Base-by-base conservation (phyloP, 306 rosid species). In the Potentilla sterilis region DNA sequence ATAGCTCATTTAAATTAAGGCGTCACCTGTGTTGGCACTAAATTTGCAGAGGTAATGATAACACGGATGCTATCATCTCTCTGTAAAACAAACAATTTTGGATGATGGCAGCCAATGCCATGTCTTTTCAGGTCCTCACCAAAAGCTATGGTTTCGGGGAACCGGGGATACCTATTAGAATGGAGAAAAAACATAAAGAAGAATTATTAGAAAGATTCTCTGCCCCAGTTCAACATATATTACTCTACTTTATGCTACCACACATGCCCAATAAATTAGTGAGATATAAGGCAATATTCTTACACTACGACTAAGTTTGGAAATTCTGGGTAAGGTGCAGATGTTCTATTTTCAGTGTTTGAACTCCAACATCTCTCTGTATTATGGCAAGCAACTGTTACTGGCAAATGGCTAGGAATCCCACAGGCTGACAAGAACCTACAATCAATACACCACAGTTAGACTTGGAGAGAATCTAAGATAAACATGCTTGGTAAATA, bases 61-160 rank as follows among this genome's bases (percentile, higher is more conserved):
- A 91, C 87, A 68, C 97, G 88, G 67, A 91, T 83, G 78, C 73
- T 84, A 75, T 85, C 85, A 57, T 85, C 85, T 73, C 97, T 86
- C 81, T 87, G 92, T 69, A 89, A 44, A 82, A 91, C 87, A 79
- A 91, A 73, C 76, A 91, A 77, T 82, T 91, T 91, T 15, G 97
- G 94, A 72, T 91, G 97, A 87, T 91, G 97, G 83, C 97, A 91
- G 82, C 91, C 97, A 78, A 91, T 87, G 75, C 94, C 97, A 18
- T 73, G 91, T 82, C 70, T 86, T 84, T 86, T 86, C 77, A 81
- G 77, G 83, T 89, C 81, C 48, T 85, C 86, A 70, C 91, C 85
- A 73, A 91, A 91, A 86, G 97, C 92, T 81, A 89, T 81, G 37
- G 83, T 77, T 80, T 89, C 94, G 9, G 97, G 97, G 67, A 91